These are phyloP conservation scores for Niebla homalea DNA, from an alignment of 495 filamentous ascomycete species.

Conservation along the genomic window DNA sequence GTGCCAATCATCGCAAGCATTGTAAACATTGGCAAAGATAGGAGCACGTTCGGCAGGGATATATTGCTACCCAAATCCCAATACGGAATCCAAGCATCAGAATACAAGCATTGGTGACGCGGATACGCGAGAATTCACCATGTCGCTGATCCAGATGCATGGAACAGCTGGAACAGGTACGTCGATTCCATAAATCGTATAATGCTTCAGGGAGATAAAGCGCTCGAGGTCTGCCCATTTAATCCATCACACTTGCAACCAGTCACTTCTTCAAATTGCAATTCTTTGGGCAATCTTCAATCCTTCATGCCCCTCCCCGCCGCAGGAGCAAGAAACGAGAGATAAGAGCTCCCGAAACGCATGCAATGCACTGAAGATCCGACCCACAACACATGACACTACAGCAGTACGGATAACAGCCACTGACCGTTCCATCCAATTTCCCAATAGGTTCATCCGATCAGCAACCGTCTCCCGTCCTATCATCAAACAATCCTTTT, in stretches of 20 bases:
- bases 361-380: constrained; percentile 38
- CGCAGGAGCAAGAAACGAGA: background rate
- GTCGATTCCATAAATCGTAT: too few relatives aligned
- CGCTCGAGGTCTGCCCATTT: too few relatives aligned
- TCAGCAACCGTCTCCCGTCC: constrained; percentile 9
- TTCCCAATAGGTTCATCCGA: constrained; percentile 6
- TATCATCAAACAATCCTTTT: constrained; percentile 97
- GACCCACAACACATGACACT: background rate
- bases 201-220: background rate
- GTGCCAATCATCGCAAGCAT: too few relatives aligned
- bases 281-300: too few relatives aligned
- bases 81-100: too few relatives aligned
- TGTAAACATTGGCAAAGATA: too few relatives aligned
- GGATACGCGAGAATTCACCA: background rate
- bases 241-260: background rate
- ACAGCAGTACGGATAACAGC: background rate
- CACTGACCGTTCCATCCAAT: constrained; percentile 4
- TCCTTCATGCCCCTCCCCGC: background rate
- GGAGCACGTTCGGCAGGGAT: too few relatives aligned
- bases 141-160: constrained; percentile 8
- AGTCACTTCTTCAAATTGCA: background rate
- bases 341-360: constrained; percentile 16
- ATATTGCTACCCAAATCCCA: background rate
- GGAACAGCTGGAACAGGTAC: constrained; percentile 10
- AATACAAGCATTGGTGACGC: background rate